Evolutionary conservation across 768 basidiomycete genomes (phyloP).

Genomic region (Asterophora lycoperdoides): DNA sequence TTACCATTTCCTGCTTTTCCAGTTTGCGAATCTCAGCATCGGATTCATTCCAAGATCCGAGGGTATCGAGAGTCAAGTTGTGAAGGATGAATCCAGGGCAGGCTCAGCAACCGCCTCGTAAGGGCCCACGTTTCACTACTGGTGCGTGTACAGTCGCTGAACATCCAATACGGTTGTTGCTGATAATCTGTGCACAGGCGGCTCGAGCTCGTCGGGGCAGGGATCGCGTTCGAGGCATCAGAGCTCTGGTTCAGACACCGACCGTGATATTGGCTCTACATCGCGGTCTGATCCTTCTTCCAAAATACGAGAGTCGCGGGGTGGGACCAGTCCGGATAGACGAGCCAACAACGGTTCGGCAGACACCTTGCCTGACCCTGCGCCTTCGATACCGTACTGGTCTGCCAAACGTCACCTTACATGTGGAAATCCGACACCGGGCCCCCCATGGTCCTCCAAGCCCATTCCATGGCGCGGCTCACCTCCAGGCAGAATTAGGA

Average conservation of each 20-base stretch:
- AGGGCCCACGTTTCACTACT: constrained; percentile 24
- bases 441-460: constrained; percentile 60
- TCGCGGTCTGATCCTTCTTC: constrained; percentile 50
- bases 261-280: constrained; percentile 44
- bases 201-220: constrained; percentile 30
- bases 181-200: constrained; percentile 20
- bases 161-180: background rate
- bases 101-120: constrained; percentile 15
- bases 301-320: constrained; percentile 29
- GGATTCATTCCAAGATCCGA: background rate
- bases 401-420: constrained; percentile 88
- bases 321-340: constrained; percentile 31
- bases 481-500: constrained; percentile 83
- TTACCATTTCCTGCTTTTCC: background rate
- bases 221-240: constrained; percentile 20
- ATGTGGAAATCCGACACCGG: constrained; percentile 79
- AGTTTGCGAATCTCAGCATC: background rate
- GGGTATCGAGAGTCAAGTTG: background rate
- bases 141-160: constrained; percentile 15
- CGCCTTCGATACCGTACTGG: constrained; percentile 78
- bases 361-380: constrained; percentile 41
- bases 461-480: constrained; percentile 77
- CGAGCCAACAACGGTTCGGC: constrained; percentile 40
- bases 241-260: constrained; percentile 52
- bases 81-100: constrained; percentile 16